Evolutionary conservation across 345 rosid species (phyloP), one percentile per base, ranked within the genome.

Genomic region (sweet orange (Citrus sinensis)): DNA sequence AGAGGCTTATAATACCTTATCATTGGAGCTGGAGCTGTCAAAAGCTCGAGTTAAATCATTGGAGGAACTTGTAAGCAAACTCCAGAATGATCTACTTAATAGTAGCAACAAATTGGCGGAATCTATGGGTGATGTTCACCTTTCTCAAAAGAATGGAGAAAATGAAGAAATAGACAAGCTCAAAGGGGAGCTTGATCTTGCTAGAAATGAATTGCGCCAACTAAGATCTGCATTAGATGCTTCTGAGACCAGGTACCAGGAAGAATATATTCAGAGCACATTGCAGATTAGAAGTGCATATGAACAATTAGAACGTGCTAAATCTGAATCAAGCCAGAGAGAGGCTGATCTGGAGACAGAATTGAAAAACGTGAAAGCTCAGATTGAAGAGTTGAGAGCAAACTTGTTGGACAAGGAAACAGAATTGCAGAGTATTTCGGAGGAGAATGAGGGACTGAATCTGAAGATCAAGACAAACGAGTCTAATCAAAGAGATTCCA

Each of bases 181-280:
- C 49, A 86, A 88, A 74, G 80, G 72, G 30, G 98, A 93, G 82
- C 89, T 88, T 56, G 80, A 87, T 81, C 49, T 16, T 37, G 85
- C 90, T 32, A 91, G 88, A 67, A 68, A 71, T 60, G 98, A 93
- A 89, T 83, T 89, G 74, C 79, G 80, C 30, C 95, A 92, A 25
- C 75, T 95, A 83, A 90, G 85, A 84, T 86, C 92, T 32, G 92
- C 89, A 67, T 75, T 95, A 27, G 94, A 89, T 85, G 90, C 87
- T 17, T 88, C 94, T 14, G 99, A 96, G 87, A 79, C 85, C 13
- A 85, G 94, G 84, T 93, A 93, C 79, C 97, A 95, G 70, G 97
- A 92, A 81, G 98, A 93, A 85, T 92, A 92, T 74, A 90, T 95
- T 40, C 96, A 82, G 39, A 92, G 98, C 88, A 90, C 94, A 6